These are phyloP conservation scores for Termitomyces titanicus DNA, from an alignment of 768 basidiomycete genomes.

Conservation along the genomic window DNA sequence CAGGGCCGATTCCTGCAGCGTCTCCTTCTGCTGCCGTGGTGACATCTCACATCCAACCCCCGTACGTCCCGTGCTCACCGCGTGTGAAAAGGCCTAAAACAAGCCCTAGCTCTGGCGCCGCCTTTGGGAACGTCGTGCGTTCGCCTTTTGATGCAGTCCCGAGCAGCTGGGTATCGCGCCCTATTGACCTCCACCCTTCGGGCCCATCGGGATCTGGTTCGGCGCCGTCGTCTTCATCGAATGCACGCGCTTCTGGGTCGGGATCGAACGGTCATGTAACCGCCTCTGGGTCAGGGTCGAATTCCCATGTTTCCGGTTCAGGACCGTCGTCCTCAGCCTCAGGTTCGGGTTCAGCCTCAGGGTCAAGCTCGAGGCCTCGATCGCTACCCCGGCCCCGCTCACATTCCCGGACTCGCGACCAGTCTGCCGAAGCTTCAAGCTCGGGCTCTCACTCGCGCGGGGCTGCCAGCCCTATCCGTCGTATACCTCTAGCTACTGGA, in stretches of 20 bases:
- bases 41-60: background rate
- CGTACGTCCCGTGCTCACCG: constrained; percentile 6
- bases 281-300: background rate
- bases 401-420: constrained; percentile 13
- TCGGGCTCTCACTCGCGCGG: constrained; percentile 1
- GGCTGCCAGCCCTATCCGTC: constrained; percentile 7
- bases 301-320: background rate
- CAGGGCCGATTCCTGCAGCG: constrained; percentile 3
- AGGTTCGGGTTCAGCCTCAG: background rate
- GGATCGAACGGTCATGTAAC: background rate
- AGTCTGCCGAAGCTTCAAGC: background rate
- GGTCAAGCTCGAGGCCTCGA: background rate
- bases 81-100: constrained; percentile 23
- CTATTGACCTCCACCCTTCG: constrained; percentile 21
- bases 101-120: constrained; percentile 15
- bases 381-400: constrained; percentile 15
- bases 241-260: background rate
- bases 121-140: constrained; percentile 1
- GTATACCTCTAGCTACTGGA: constrained; percentile 3
- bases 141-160: constrained; percentile 17
- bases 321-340: background rate
- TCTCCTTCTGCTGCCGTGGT: background rate
- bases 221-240: background rate
- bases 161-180: constrained; percentile 21
- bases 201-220: constrained; percentile 4